Evolutionary conservation across 805 yeast genomes (phyloP).

Genomic region (Jamesozyma jinghongensis): DNA sequence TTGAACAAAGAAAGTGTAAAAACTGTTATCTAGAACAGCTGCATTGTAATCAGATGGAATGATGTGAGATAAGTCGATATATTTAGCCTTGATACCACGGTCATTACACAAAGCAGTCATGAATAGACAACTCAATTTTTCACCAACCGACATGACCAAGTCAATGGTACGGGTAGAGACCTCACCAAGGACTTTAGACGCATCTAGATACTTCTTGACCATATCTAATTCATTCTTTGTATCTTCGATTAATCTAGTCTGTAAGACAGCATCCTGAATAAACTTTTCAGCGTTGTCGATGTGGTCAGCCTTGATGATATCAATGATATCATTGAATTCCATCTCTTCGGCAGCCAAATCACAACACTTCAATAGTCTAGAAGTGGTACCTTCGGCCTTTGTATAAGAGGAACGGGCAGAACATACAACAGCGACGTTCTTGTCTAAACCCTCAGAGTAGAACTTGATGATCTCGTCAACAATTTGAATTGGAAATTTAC

Average conservation of each 20-base stretch:
- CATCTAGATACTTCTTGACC: conserved; percentile 64
- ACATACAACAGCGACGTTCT: conserved; percentile 87
- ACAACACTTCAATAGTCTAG: conserved; percentile 75
- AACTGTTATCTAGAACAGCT: conserved; percentile 55
- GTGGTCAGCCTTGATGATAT: conserved; percentile 73
- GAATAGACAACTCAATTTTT: conserved; percentile 80
- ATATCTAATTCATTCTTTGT: conserved; percentile 58
- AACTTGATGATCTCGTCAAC: conserved; percentile 74
- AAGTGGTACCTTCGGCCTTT: conserved; percentile 92
- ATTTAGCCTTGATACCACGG: conserved; percentile 66
- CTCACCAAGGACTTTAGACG: conserved; percentile 88
- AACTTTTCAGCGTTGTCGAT: conserved; percentile 53
- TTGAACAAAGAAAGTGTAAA: conserved; percentile 48
- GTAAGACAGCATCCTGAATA: conserved; percentile 40
- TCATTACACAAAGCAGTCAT: conserved; percentile 82
- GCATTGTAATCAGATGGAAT: conserved; percentile 51
- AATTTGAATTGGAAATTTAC: conserved; percentile 81
- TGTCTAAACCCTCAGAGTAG: conserved; percentile 37
- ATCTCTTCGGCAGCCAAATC: conserved; percentile 57
- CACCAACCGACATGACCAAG: conserved; percentile 87
- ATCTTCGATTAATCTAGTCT: conserved; percentile 45
- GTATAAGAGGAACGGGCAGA: conserved; percentile 89
- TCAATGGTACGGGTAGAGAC: conserved; percentile 83
- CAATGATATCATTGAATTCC: conserved; percentile 50
- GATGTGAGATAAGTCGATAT: conserved; percentile 68